Conservation (phyloP, 768 basidiomycete species). For the Trametopsis cervina region DNA sequence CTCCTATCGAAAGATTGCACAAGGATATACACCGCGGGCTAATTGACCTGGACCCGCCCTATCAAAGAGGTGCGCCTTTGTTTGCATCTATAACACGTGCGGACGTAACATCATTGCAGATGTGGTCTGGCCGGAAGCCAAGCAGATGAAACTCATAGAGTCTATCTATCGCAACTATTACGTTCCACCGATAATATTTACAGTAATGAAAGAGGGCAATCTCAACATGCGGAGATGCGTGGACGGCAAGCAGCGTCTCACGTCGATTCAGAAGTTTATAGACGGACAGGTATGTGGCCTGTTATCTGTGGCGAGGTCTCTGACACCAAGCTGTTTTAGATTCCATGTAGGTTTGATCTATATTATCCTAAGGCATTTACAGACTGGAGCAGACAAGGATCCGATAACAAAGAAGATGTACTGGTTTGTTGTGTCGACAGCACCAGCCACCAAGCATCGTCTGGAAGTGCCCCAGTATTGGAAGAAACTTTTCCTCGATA, state of each 20-base stretch:
- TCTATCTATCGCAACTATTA: conserved; percentile 49
- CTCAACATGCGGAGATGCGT: conserved; percentile 34
- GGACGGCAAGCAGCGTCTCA: conserved; percentile 49
- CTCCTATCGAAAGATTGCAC: background rate
- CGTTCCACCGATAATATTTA: conserved; percentile 45
- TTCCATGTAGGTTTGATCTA: conserved; percentile 48
- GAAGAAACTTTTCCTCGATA: background rate
- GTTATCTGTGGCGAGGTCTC: background rate
- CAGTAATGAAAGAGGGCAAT: conserved; percentile 30
- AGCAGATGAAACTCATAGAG: conserved; percentile 51
- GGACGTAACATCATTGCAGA: conserved; percentile 32
- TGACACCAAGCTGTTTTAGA: conserved; percentile 29
- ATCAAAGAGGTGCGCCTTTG: conserved; percentile 56
- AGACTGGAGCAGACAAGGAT: conserved; percentile 2
- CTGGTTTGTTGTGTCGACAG: background rate
- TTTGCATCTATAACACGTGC: background rate
- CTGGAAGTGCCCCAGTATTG: conserved; percentile 1
- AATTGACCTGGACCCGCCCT: conserved; percentile 65
- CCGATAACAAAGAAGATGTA: conserved; percentile 1
- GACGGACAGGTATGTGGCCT: conserved; percentile 36
- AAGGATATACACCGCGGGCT: background rate
- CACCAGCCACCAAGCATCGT: background rate
- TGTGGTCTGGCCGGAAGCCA: conserved; percentile 67
- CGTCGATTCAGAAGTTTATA: conserved; percentile 37
- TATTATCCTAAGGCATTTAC: background rate